Conservation (phyloP, 176 grass and related monocot species). For the Musa beccarii region DNA sequence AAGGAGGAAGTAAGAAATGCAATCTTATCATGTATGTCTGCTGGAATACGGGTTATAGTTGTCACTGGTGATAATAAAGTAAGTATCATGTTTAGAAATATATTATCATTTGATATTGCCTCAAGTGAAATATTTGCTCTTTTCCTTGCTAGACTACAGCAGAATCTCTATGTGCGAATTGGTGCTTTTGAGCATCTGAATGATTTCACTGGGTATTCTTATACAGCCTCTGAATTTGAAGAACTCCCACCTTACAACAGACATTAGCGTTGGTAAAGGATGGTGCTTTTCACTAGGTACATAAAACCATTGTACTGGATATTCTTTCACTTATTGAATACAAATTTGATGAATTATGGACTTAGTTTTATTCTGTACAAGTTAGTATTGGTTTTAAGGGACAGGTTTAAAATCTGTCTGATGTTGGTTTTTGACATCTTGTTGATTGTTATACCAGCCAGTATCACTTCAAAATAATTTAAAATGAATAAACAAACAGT, state of each 20-base stretch:
- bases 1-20: constrained; percentile 88
- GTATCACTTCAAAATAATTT: too few species aligned
- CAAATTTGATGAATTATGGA: neutral
- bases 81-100: neutral
- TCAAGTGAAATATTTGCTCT: constrained; percentile 3
- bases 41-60: constrained; percentile 97
- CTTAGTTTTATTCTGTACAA: neutral
- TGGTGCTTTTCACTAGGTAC: constrained; percentile 89
- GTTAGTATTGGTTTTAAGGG: too few species aligned
- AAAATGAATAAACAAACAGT: too few species aligned
- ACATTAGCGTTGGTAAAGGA: constrained; percentile 73
- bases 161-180: constrained; percentile 88
- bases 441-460: too few species aligned
- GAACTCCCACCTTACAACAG: constrained; percentile 64
- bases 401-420: too few species aligned
- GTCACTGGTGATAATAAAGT: constrained; percentile 99
- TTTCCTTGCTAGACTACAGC: constrained; percentile 66
- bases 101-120: constrained; percentile 12
- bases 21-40: constrained; percentile 88
- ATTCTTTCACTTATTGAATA: neutral
- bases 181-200: constrained; percentile 84
- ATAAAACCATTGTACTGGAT: neutral
- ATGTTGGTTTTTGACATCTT: too few species aligned
- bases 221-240: constrained; percentile 97
- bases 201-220: constrained; percentile 75